Evolutionary conservation across 331 rosid species (phyloP).

Genomic region (Malus hybrid): DNA sequence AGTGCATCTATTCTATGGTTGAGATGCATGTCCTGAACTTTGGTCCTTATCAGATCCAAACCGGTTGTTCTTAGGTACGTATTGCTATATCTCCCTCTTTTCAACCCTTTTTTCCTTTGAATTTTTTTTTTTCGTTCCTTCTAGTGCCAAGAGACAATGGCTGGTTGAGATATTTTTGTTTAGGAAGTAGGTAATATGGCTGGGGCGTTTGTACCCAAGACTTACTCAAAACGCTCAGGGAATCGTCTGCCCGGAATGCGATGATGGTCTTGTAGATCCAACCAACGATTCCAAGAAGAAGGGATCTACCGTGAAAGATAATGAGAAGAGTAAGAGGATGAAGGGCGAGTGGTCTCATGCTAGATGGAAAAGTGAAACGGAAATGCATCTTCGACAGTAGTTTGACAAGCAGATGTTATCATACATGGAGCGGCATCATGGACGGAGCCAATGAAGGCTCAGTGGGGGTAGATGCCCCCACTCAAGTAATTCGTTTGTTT

Average conservation of each 20-base stretch:
- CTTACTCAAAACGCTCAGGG: slow-evolving; percentile 68
- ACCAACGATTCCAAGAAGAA: slow-evolving; percentile 60
- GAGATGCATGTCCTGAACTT: not conserved
- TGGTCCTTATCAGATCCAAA: not conserved
- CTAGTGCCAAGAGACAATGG: too few relatives aligned
- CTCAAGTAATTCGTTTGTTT: too few relatives aligned
- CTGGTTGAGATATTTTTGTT: too few relatives aligned
- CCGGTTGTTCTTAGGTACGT: not conserved
- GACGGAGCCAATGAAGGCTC: too few relatives aligned
- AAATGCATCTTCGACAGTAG: slow-evolving; percentile 91
- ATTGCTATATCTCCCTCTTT: too few relatives aligned
- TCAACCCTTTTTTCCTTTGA: too few relatives aligned
- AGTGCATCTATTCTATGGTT: not conserved
- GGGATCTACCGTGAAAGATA: slow-evolving; percentile 83
- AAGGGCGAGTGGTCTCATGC: slow-evolving; percentile 94
- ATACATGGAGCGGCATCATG: not conserved
- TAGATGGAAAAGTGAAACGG: slow-evolving; percentile 92
- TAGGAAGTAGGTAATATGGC: too few relatives aligned
- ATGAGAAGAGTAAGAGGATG: slow-evolving; percentile 88
- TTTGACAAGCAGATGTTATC: slow-evolving; percentile 43
- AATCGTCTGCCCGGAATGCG: slow-evolving; percentile 84
- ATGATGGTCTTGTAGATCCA: slow-evolving; percentile 55
- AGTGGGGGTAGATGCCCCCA: too few relatives aligned
- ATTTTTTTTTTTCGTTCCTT: too few relatives aligned
- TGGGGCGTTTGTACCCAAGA: slow-evolving; percentile 43